Conservation (phyloP, 2,329 filamentous ascomycete species). For the Neurospora sp. region DNA sequence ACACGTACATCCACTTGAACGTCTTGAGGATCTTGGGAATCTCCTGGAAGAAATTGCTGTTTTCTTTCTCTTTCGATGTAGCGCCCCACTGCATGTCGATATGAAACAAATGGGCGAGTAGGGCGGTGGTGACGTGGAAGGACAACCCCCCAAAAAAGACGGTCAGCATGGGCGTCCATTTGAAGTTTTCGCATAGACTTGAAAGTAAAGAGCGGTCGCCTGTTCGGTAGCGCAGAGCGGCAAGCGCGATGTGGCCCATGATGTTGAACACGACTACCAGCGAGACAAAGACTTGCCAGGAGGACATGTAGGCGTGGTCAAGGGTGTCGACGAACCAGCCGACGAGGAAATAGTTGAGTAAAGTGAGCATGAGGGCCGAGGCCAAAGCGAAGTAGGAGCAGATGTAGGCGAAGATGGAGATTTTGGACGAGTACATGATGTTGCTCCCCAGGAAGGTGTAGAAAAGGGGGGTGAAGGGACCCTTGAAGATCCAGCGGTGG, state of each 20-base stretch:
- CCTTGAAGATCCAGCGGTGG: constrained; percentile 47
- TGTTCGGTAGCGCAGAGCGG: constrained; percentile 51
- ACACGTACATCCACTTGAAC: constrained; percentile 31
- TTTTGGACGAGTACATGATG: constrained; percentile 55
- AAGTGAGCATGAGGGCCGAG: constrained; percentile 54
- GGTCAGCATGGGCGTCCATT: constrained; percentile 47
- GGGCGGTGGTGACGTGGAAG: constrained; percentile 28
- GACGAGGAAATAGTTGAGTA: constrained; percentile 61
- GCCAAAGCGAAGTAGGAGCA: constrained; percentile 48
- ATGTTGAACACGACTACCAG: constrained; percentile 55
- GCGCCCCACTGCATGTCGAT: constrained; percentile 39
- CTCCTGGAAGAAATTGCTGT: constrained; percentile 46
- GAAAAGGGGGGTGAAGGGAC: constrained; percentile 58
- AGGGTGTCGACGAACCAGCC: constrained; percentile 60
- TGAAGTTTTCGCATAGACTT: constrained; percentile 43
- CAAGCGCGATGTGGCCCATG: constrained; percentile 49
- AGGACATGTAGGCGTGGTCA: constrained; percentile 56
- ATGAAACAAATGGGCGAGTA: constrained; percentile 31
- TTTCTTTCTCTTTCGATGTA: constrained; percentile 44
- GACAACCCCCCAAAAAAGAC: constrained; percentile 33
- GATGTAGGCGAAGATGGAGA: constrained; percentile 63
- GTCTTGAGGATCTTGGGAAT: constrained; percentile 34
- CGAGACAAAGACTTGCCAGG: constrained; percentile 51
- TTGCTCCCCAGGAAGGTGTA: constrained; percentile 49
- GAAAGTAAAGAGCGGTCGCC: constrained; percentile 41